A percentile compares a stretch with the other conserved stretches of the same genome.
phyloP scores from a whole-genome alignment of 768 basidiomycete species.

The Boletus vermiculosoides region DNA sequence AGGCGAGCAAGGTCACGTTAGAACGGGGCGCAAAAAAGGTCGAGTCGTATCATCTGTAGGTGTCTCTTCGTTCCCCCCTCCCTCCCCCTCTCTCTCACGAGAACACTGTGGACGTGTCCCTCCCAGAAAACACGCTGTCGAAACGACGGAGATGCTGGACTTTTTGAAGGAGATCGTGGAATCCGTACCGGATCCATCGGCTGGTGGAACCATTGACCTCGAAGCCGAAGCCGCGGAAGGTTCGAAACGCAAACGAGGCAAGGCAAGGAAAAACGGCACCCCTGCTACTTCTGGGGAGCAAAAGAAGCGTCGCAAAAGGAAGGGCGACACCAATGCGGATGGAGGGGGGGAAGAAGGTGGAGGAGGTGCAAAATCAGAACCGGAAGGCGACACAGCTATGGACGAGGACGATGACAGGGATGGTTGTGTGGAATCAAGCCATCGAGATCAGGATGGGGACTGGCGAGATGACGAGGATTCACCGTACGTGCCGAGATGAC shows the following conservation, averaged over 20 bases:
- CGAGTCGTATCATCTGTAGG: slow-evolving; percentile 91
- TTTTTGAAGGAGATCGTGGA: slow-evolving; percentile 93
- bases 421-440: slow-evolving; percentile 36
- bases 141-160: slow-evolving; percentile 84
- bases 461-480: slow-evolving; percentile 43
- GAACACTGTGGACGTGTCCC: slow-evolving; percentile 1
- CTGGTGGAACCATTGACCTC: slow-evolving; percentile 74
- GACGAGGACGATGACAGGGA: slow-evolving; percentile 47
- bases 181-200: slow-evolving; percentile 81
- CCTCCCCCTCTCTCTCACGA: background rate
- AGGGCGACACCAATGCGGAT: slow-evolving; percentile 34
- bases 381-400: slow-evolving; percentile 35
- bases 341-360: slow-evolving; percentile 37
- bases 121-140: slow-evolving; percentile 86
- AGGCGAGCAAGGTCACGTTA: slow-evolving; percentile 75
- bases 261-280: slow-evolving; percentile 49
- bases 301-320: slow-evolving; percentile 53
- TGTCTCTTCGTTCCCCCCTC: slow-evolving; percentile 17
- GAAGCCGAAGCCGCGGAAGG: slow-evolving; percentile 56
- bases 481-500: slow-evolving; percentile 42
- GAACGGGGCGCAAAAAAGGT: slow-evolving; percentile 84
- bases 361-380: slow-evolving; percentile 38
- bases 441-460: slow-evolving; percentile 44
- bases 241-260: slow-evolving; percentile 57
- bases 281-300: slow-evolving; percentile 35